Base-by-base conservation (phyloP, 768 basidiomycete genomes). In the Heimioporus sp. region DNA sequence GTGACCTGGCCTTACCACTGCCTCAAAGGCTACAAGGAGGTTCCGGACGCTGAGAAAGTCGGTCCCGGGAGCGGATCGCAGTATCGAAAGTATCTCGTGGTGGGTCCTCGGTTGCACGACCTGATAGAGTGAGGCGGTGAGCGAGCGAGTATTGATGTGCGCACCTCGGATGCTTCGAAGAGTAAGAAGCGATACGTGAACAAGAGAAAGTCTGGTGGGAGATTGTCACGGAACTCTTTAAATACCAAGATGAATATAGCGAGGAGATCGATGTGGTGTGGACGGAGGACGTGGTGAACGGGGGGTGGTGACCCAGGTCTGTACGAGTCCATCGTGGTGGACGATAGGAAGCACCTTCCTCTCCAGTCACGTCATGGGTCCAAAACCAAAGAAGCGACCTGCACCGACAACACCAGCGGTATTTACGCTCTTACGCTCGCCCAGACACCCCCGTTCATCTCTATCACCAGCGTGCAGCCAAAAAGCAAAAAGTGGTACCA, bases 231-330 rank as follows among this genome's bases (percentile, higher is more conserved):
- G 51, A 75, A 74, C 56, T 86, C 83, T 63, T 81, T 85, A 66
- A 84, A 87, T 5, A 80, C 71, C 12, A 86, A 71, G 52, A 83
- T 72, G 34, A 91, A 72, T 21, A 90, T 72, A 32, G 79, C 78
- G 31, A 92, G 73, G 15, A 92, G 72, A 44, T 79, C 78, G 46
- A 92, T 73, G 64, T 93, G 91, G 60, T 92, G 90, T 1, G 90
- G 88, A 49, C 83, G 77, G 28, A 92, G 75, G 50, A 82, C 75
- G 67, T 89, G 85, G 46, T 82, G 79, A 8, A 79, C 77, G 1
- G 85, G 83, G 9, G 85, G 82, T 48, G 80, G 81, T 19, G 76
- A 73, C 32, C 80, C 79, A 5, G 58, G 61, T 47, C 43, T 54
- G 54, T 65, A 52, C 38, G 15, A 17, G n/a, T 68, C 62, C 68